Conservation (phyloP, 768 basidiomycete species). For the Termitomyces sp. region DNA sequence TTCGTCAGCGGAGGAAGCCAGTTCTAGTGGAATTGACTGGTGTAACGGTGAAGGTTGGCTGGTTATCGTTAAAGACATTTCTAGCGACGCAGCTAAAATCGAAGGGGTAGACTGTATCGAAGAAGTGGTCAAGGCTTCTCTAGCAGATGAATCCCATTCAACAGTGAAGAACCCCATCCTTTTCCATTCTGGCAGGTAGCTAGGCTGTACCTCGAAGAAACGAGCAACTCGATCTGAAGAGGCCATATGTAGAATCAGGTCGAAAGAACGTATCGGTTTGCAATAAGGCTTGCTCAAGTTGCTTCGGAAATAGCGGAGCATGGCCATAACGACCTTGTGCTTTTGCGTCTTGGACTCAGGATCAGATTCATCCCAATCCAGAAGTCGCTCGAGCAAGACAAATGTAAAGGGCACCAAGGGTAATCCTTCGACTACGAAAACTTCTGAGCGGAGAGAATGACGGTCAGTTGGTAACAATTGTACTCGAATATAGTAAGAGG, state of each 20-base stretch:
- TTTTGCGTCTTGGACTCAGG: neutral
- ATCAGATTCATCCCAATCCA: slow-evolving; percentile 7
- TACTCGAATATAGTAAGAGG: neutral
- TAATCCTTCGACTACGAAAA: neutral
- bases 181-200: slow-evolving; percentile 6
- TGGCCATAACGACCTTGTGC: slow-evolving; percentile 2
- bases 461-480: neutral
- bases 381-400: slow-evolving; percentile 6
- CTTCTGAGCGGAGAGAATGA: neutral
- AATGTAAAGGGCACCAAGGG: slow-evolving; percentile 9
- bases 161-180: slow-evolving; percentile 2
- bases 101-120: neutral
- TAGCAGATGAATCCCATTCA: neutral
- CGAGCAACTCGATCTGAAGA: slow-evolving; percentile 3
- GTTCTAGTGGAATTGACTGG: neutral
- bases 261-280: slow-evolving; percentile 8
- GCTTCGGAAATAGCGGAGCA: slow-evolving; percentile 6
- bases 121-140: neutral
- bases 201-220: neutral
- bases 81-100: neutral
- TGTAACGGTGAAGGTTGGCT: neutral
- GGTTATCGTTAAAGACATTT: neutral
- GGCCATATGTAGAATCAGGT: slow-evolving; percentile 1
- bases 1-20: neutral
- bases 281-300: slow-evolving; percentile 6